Base-by-base conservation (phyloP, 805 yeast species). In the Metschnikowia sp. region DNA sequence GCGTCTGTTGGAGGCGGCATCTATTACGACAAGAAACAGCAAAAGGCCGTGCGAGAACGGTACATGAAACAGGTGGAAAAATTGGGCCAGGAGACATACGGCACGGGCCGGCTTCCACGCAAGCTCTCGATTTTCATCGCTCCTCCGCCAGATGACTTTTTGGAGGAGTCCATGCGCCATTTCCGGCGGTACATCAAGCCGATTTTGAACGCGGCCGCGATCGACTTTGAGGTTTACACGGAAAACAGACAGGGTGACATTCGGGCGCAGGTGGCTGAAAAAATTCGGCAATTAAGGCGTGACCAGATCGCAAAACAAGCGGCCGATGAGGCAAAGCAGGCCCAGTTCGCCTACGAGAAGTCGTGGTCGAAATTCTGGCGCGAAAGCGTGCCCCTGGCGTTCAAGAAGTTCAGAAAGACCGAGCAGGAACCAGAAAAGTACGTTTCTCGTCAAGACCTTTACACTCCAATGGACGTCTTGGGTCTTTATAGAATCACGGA, bases 81-180 rank as follows among this genome's bases (percentile, higher is more conserved):
- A 12, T 63, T 78, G 39, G 80, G 92, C 11, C 62, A 77, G 26
- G 72, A 63, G 42, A 45, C 63, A 28, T 77, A 78, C 13, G 61
- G 63, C 2, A 65, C 82, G 1, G 68, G 78, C 48, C 74, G 76
- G 45, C 58, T 77, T 18, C 88, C 96, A 2, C 76, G 99, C 49
- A 87, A 84, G 56, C 70, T 94, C 40, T 81, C 87, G 1, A 82
- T 94, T 1, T 91, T 84, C 63, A 78, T 91, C 47, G 96, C 96
- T 0, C 99, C 99, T n/a, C 97, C 98, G 8, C 98, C 99, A 18
- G 87, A 88, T 58, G 97, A 92, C 63, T 88, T 81, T 56, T 68
- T 92, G 41, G 94, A 84, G 36, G 84, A 82, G 47, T 81, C 92
- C 10, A 61, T 86, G 65, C 79, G 77, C 51, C 78, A 87, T 45